These are phyloP conservation scores for Stachybotrys chlorohalonatus DNA, from an alignment of 2,329 filamentous ascomycete genomes.

Conservation along the genomic window DNA sequence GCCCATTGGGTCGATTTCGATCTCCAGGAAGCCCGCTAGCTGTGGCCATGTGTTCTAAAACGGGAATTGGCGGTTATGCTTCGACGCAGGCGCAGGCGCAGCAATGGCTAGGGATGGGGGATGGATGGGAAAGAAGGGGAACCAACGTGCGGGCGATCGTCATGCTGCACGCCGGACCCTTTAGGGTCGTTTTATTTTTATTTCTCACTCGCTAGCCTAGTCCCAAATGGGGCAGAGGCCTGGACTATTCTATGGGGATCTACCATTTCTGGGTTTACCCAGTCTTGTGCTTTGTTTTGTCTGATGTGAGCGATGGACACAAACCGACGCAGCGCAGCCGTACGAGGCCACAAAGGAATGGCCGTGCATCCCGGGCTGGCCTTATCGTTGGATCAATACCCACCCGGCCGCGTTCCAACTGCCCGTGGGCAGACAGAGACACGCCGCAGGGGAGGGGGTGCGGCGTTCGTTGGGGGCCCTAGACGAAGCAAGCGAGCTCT, in stretches of 20 bases:
- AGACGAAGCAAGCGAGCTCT: background rate
- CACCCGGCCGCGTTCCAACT: too few relatives aligned
- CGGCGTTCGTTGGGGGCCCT: too few relatives aligned
- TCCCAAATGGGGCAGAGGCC: background rate
- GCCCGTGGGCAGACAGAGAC: too few relatives aligned
- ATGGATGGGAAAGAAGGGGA: background rate
- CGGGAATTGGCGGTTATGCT: background rate
- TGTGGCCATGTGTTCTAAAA: background rate
- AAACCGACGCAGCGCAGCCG: background rate
- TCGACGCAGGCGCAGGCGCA: too few relatives aligned
- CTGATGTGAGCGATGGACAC: background rate
- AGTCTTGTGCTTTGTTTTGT: background rate
- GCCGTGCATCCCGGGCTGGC: too few relatives aligned
- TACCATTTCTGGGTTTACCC: too few relatives aligned
- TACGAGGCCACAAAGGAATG: background rate
- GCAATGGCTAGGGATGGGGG: background rate
- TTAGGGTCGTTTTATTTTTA: background rate
- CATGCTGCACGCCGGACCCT: background rate
- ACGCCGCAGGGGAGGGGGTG: too few relatives aligned
- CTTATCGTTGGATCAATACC: too few relatives aligned
- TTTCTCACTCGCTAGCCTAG: background rate
- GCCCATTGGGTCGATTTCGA: background rate
- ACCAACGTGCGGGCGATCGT: background rate
- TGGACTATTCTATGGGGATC: background rate
- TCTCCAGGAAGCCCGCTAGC: background rate